These are phyloP conservation scores for Quercus bicolor DNA, from an alignment of 306 rosid species.

Conservation along the genomic window DNA sequence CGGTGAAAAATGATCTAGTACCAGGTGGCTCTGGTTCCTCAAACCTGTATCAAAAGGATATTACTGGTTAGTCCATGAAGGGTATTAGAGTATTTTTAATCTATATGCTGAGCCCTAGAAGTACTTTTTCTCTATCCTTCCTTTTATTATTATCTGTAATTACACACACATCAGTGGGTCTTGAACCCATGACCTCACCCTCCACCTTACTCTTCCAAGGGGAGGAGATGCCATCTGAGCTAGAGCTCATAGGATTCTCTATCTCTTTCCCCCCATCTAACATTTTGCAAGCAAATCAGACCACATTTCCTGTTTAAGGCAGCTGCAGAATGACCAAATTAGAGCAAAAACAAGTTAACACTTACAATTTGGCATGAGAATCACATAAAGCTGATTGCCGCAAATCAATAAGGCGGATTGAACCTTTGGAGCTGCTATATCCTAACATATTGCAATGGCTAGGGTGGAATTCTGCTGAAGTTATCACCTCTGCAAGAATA, in stretches of 20 bases:
- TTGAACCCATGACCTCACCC: too few relatives aligned
- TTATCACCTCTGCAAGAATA: conserved; percentile 88
- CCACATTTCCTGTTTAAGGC: not conserved
- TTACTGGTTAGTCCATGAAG: conserved; percentile 15
- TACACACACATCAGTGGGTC: too few relatives aligned
- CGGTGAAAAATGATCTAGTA: conserved; percentile 93
- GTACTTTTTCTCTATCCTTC: conserved; percentile 2
- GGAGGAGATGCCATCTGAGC: too few relatives aligned
- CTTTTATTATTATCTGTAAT: too few relatives aligned
- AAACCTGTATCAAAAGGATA: conserved; percentile 56
- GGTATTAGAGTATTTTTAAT: conserved; percentile 6
- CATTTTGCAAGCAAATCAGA: not conserved
- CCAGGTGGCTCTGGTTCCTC: conserved; percentile 97
- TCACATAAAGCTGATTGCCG: conserved; percentile 99
- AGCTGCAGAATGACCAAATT: not conserved
- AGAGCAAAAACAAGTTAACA: conserved; percentile 11
- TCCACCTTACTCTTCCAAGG: too few relatives aligned
- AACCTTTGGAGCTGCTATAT: conserved; percentile 98
- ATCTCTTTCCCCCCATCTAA: not conserved
- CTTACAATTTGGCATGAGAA: conserved; percentile 92
- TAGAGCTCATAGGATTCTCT: not conserved
- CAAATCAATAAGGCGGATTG: conserved; percentile 91
- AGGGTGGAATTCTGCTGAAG: conserved; percentile 99
- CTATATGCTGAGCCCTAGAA: not conserved
- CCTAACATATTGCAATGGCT: conserved; percentile 90